A percentile compares a stretch with the other conserved stretches of the same genome.
phyloP scores from a whole-genome alignment of 169 alveolate species.

The Eimeria praecox region DNA sequence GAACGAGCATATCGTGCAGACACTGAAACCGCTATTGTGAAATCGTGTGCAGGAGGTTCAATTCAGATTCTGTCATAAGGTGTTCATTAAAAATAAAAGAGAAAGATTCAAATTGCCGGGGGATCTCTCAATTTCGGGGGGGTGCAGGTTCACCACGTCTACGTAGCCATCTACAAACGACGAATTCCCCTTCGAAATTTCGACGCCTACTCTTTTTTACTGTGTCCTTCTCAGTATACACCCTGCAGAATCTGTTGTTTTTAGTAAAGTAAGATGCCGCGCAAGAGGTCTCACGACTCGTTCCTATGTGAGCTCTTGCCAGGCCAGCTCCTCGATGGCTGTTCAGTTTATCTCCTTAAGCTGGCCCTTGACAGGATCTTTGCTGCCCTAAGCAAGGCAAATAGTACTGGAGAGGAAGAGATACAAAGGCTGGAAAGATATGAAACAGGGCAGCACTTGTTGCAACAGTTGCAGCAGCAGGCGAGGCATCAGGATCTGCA shows the following conservation, averaged over 20 bases:
- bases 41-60: neutral
- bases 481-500: neutral
- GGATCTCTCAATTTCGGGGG: neutral
- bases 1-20: neutral
- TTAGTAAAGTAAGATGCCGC: neutral
- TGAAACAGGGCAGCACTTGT: neutral
- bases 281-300: neutral
- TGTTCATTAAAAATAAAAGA: neutral
- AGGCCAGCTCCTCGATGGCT: slow-evolving; percentile 63
- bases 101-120: neutral
- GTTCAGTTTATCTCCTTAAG: slow-evolving; percentile 19
- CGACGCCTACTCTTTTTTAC: neutral
- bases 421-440: neutral
- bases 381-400: slow-evolving; percentile 45
- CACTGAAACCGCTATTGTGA: neutral
- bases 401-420: neutral
- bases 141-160: neutral
- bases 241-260: neutral
- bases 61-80: neutral
- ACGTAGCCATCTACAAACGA: neutral
- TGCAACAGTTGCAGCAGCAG: neutral
- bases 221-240: neutral
- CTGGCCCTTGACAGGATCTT: slow-evolving; percentile 64
- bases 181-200: neutral
- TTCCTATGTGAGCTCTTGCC: neutral